phyloP scores from a whole-genome alignment of 2,329 filamentous ascomycete genomes.

The Nemania diffusa region DNA sequence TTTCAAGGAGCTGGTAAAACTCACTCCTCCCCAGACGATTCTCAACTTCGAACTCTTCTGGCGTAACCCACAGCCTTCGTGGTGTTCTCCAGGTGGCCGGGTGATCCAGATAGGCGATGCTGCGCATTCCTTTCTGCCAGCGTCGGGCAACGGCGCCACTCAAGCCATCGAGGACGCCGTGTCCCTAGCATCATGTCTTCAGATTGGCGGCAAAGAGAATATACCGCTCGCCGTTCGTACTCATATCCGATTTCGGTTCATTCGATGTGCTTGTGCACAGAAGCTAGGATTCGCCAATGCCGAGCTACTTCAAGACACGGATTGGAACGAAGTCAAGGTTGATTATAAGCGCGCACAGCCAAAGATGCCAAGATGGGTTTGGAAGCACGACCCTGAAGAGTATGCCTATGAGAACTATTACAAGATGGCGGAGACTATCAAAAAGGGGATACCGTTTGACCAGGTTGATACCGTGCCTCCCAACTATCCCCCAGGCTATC shows the following conservation, averaged over 20 bases:
- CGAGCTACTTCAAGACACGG: slow-evolving; percentile 51
- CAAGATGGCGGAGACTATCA: slow-evolving; percentile 49
- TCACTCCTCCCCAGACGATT: slow-evolving; percentile 49
- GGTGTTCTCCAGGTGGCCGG: slow-evolving; percentile 50
- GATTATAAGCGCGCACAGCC: slow-evolving; percentile 51
- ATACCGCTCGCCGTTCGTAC: slow-evolving; percentile 49
- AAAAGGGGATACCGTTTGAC: slow-evolving; percentile 46
- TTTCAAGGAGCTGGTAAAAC: slow-evolving; percentile 51
- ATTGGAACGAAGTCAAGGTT: slow-evolving; percentile 49
- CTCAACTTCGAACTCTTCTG: slow-evolving; percentile 56
- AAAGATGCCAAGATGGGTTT: slow-evolving; percentile 52
- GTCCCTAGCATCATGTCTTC: slow-evolving; percentile 52
- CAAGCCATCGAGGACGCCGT: slow-evolving; percentile 57
- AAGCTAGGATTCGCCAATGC: slow-evolving; percentile 54
- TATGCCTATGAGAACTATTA: slow-evolving; percentile 52
- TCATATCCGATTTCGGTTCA: slow-evolving; percentile 52
- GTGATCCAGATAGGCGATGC: slow-evolving; percentile 55
- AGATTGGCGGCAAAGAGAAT: slow-evolving; percentile 49
- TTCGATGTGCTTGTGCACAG: slow-evolving; percentile 51
- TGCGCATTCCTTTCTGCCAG: slow-evolving; percentile 55
- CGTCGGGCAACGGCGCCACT: slow-evolving; percentile 55
- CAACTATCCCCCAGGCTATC: slow-evolving; percentile 52
- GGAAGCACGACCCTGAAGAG: slow-evolving; percentile 52
- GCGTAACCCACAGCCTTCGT: slow-evolving; percentile 54
- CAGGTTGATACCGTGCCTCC: slow-evolving; percentile 47